Base-by-base conservation (phyloP, 2,329 filamentous ascomycete genomes). In the Venturia effusa region DNA sequence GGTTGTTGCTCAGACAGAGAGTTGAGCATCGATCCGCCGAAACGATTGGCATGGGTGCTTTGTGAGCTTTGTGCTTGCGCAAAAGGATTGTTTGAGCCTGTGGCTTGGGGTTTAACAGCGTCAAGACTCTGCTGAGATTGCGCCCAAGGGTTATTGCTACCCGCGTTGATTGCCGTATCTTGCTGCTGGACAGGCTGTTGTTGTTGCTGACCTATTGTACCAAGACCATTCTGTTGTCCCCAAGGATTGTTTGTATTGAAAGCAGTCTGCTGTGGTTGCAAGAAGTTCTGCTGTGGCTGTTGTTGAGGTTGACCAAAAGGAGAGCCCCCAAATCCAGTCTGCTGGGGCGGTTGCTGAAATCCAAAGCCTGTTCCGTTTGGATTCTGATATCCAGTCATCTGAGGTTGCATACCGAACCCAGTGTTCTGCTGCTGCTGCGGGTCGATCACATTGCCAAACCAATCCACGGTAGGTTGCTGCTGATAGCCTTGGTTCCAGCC, bases 51-150 rank as follows among this genome's bases (percentile, higher is more conserved):
- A 79, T 81, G 73, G 78, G 86, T 72, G 78, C 84, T 71, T 80
- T 87, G 78, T 68, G 83, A 78, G 65, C 82, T 79, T 65, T 76
- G 76, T n/a, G 87, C 83, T 15, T 84, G 81, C 32, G 94, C 93
- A 72, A 99, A 99, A 2, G 94, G 94, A 73, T 99, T 99, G 80
- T 99, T 99, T 19, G 94, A 97, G 59, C 94, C 94, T 2, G 94
- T 99, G 3, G 90, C 88, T 72, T 91, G 88, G 4, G 92, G 89
- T 72, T 89, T 87, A 67, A 97, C 77, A 1, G 87, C 77, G 62
- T 88, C 83, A 61, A 75, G 71, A n/a, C 85, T 79, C 55, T 77
- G 74, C 66, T 80, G 81, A 61, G 74, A 72, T 11, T 70, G 70
- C 30, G 90, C 89, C 90, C 93, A 99, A 0, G 94, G 94, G 74